Evolutionary conservation across 75 land plant species (phyloP).

Genomic region (Isoetes taiwanensis): DNA sequence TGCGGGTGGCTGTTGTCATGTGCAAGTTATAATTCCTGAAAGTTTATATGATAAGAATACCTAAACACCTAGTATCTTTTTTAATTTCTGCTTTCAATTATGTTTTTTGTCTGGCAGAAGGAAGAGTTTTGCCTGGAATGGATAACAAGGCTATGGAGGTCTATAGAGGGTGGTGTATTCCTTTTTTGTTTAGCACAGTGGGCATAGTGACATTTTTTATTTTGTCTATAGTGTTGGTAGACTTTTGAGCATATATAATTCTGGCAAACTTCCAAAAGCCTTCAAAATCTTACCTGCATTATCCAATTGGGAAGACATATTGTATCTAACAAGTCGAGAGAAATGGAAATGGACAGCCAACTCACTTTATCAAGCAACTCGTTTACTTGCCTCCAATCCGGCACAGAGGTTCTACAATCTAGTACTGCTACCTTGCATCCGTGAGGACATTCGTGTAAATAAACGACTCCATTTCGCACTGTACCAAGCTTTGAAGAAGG

Average conservation of each 20-base stretch:
- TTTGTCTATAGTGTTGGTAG: slow-evolving; percentile 58
- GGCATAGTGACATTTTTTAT: neutral
- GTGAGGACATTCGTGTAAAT: slow-evolving; percentile 71
- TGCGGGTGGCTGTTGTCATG: neutral
- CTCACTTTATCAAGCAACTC: slow-evolving; percentile 85
- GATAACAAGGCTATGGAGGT: slow-evolving; percentile 51
- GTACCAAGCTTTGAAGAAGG: slow-evolving; percentile 71
- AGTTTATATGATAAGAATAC: too few species aligned
- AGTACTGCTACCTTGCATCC: slow-evolving; percentile 72
- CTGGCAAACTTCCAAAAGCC: slow-evolving; percentile 84
- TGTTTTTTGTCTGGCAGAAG: slow-evolving; percentile 21
- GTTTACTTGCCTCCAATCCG: slow-evolving; percentile 85
- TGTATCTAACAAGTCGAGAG: slow-evolving; percentile 87
- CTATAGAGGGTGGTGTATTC: slow-evolving; percentile 53
- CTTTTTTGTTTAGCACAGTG: neutral
- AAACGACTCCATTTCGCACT: slow-evolving; percentile 83
- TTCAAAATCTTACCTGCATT: slow-evolving; percentile 72
- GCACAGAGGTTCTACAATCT: slow-evolving; percentile 76
- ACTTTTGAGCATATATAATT: slow-evolving; percentile 51
- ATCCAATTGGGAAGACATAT: slow-evolving; percentile 63
- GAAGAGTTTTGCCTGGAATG: slow-evolving; percentile 49
- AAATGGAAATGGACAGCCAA: slow-evolving; percentile 96
- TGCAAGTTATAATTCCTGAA: too few species aligned
- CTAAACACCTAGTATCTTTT: too few species aligned
- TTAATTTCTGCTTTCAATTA: neutral